Base-by-base conservation (phyloP, 768 basidiomycete species). In the Rhodocollybia butyracea region DNA sequence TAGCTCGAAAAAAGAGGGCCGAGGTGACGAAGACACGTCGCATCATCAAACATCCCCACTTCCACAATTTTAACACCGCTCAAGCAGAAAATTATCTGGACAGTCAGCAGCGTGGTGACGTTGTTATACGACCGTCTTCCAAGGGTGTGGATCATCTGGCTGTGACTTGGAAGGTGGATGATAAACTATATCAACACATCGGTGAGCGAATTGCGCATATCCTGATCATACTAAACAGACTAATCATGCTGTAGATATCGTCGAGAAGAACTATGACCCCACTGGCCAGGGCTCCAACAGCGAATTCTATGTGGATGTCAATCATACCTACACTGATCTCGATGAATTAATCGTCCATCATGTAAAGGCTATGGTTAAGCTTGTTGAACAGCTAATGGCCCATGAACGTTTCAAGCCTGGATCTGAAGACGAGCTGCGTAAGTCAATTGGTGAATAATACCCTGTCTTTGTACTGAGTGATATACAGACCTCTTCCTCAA, bases 151-250 rank as follows among this genome's bases (percentile, higher is more conserved):
- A 97, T 63, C 97, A 98, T 72, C 77, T 99, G 34, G 96, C 96
- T 41, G 89, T 99, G 10, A 99, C 97, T 0, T 99, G 97, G 97
- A 99, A 98, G 73, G 94, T 99, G 2, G 96, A 95, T 59, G 89
- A 97, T 56, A 91, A 87, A 57, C 74, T 99, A 26, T 98, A 91
- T 70, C 97, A 98, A 66, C 97, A 99, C 66, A 90, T 99, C 56
- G 94, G 94, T 94, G 64, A n/a, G n/a, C 48, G 88, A 64, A 31
- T 1, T 38, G 13, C 34, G n/a, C 2, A 22, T 27, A 43, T n/a
- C 17, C 26, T 52, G 26, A 40, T 53, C 36, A 42, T n/a, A 60
- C 29, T 41, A 30, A 7, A 43, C 21, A 19, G 24, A 34, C 19
- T 5, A n/a, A 39, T 26, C 24, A 15, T 54, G 46, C 60, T 57